Evolutionary conservation across 2,329 filamentous ascomycete genomes (phyloP).

Genomic region (Botrytis tulipae): DNA sequence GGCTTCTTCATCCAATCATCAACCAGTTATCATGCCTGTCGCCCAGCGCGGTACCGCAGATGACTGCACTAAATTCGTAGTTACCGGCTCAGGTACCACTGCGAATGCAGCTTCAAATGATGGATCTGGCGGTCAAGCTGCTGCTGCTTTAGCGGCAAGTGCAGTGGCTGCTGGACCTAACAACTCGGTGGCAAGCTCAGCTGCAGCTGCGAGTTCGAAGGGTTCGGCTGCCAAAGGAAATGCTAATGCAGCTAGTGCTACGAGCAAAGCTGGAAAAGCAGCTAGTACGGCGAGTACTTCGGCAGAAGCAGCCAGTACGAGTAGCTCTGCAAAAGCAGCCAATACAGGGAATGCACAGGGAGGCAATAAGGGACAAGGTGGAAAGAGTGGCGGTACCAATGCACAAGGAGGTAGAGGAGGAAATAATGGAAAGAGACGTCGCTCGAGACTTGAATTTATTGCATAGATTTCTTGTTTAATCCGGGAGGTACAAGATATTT

Average conservation of each 20-base stretch:
- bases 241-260: slow-evolving; percentile 15
- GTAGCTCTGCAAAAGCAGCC: not conserved
- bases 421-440: slow-evolving; percentile 12
- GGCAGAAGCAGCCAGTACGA: not conserved
- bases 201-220: slow-evolving; percentile 25
- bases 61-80: slow-evolving; percentile 47
- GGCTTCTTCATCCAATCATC: slow-evolving; percentile 45
- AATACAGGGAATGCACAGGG: not conserved
- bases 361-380: not conserved
- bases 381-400: not conserved
- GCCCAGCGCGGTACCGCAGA: slow-evolving; percentile 47
- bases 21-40: slow-evolving; percentile 45
- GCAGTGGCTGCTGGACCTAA: slow-evolving; percentile 36
- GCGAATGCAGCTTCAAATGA: slow-evolving; percentile 29
- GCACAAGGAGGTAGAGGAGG: slow-evolving; percentile 11
- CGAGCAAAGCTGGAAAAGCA: not conserved
- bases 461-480: not conserved
- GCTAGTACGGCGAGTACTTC: not conserved
- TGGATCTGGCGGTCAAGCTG: slow-evolving; percentile 26
- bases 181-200: slow-evolving; percentile 11
- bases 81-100: slow-evolving; percentile 33
- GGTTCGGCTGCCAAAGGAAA: slow-evolving; percentile 37
- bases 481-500: not conserved
- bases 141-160: slow-evolving; percentile 28
- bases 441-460: slow-evolving; percentile 12